These are phyloP conservation scores for Melanogaster broomeanus DNA, from an alignment of 768 basidiomycete species.

Conservation along the genomic window DNA sequence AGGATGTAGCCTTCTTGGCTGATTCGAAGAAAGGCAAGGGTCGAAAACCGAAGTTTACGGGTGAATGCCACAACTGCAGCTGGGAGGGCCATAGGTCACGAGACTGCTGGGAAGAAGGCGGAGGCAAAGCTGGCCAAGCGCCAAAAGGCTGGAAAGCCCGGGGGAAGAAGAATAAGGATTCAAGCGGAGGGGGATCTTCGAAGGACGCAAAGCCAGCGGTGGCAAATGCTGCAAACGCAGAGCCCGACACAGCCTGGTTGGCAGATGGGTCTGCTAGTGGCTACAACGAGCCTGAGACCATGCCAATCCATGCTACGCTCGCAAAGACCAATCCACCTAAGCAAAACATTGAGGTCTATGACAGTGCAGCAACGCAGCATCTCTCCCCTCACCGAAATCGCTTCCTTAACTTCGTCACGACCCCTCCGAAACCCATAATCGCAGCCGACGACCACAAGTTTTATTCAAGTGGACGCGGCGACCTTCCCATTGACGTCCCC, in stretches of 20 bases:
- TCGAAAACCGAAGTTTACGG: neutral
- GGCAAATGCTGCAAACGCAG: neutral
- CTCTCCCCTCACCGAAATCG: neutral
- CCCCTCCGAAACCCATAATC: too few species aligned
- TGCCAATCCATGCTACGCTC: too few species aligned
- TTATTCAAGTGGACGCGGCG: neutral
- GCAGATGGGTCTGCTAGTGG: too few species aligned
- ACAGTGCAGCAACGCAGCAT: neutral
- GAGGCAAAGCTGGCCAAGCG: neutral
- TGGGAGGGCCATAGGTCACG: neutral
- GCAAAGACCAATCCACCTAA: too few species aligned
- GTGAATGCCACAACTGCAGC: constrained; percentile 2
- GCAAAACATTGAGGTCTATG: too few species aligned
- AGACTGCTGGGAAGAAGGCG: constrained; percentile 15
- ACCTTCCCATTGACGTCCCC: neutral
- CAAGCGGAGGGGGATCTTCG: too few species aligned
- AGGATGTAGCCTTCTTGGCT: constrained; percentile 4
- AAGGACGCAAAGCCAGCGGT: too few species aligned
- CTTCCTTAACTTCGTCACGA: too few species aligned
- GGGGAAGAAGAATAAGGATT: too few species aligned
- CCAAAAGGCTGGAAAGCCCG: too few species aligned
- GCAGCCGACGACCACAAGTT: neutral
- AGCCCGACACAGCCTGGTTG: neutral
- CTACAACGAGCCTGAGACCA: too few species aligned
- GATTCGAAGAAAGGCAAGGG: too few species aligned